A percentile compares a stretch with the other conserved stretches of the same genome.
Conservation (phyloP, 306 rosid genomes). For the Elaeagnus macrophylla region DNA sequence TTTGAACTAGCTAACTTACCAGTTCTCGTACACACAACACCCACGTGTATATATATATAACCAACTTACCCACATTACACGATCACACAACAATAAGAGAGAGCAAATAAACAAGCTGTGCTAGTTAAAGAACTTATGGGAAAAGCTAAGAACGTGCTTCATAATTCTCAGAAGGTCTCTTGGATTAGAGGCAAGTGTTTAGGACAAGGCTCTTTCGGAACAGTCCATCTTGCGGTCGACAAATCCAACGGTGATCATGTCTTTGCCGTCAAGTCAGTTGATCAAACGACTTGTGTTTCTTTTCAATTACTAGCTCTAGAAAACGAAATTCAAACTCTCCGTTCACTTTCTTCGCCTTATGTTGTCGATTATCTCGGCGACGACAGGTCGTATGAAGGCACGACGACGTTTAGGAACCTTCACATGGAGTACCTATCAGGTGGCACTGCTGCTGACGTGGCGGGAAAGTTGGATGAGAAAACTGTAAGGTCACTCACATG, state of each 20-base stretch:
- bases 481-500: slow-evolving; percentile 40
- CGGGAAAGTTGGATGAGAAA: slow-evolving; percentile 33
- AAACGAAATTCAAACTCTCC: slow-evolving; percentile 61
- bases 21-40: too few relatives aligned
- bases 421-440: slow-evolving; percentile 74
- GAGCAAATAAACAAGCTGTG: not conserved
- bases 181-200: slow-evolving; percentile 68
- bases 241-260: slow-evolving; percentile 28
- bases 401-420: slow-evolving; percentile 50
- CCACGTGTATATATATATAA: not conserved
- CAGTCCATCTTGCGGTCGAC: slow-evolving; percentile 44
- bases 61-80: not conserved
- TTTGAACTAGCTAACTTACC: slow-evolving; percentile 3
- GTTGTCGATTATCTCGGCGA: slow-evolving; percentile 50
- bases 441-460: slow-evolving; percentile 56
- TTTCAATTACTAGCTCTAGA: slow-evolving; percentile 47
- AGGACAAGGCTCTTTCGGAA: slow-evolving; percentile 72
- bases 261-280: slow-evolving; percentile 82
- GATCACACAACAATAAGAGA: not conserved
- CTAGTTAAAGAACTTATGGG: not conserved
- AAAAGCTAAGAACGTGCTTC: not conserved
- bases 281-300: slow-evolving; percentile 18
- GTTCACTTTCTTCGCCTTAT: slow-evolving; percentile 44
- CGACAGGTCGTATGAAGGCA: slow-evolving; percentile 42
- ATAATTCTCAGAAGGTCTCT: slow-evolving; percentile 25